Conservation (phyloP, 2,329 filamentous ascomycete genomes). For the Epichloe hybrida region DNA sequence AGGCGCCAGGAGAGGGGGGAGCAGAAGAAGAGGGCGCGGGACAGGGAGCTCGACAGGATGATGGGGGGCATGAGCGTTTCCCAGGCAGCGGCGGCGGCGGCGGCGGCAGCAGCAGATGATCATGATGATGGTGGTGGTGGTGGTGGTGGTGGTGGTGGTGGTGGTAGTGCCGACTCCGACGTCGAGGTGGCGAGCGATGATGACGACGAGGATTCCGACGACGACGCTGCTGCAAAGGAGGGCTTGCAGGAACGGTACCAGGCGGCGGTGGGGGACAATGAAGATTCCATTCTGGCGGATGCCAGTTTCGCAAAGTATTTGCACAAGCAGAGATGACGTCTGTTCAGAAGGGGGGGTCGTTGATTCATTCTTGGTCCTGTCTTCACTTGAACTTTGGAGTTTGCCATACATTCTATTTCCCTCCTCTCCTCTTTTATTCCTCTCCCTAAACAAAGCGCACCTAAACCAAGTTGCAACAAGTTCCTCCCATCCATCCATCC, state of each 20-base stretch:
- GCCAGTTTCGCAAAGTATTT: slow-evolving; percentile 51
- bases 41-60: slow-evolving; percentile 78
- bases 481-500: too few species aligned
- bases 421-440: too few species aligned
- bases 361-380: too few species aligned
- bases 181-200: slow-evolving; percentile 46
- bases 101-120: too few species aligned
- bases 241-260: slow-evolving; percentile 66
- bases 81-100: too few species aligned
- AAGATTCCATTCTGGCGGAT: slow-evolving; percentile 35
- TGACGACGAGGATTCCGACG: slow-evolving; percentile 34
- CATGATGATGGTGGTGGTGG: too few species aligned
- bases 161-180: slow-evolving; percentile 25
- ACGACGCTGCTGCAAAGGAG: slow-evolving; percentile 45
- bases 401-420: too few species aligned
- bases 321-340: slow-evolving; percentile 24
- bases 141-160: slow-evolving; percentile 1
- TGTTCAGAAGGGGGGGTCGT: too few species aligned
- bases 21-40: slow-evolving; percentile 54
- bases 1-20: slow-evolving; percentile 58
- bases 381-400: too few species aligned
- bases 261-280: slow-evolving; percentile 52
- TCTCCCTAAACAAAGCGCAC: too few species aligned
- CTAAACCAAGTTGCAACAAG: too few species aligned
- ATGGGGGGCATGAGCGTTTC: slow-evolving; percentile 79